These are phyloP conservation scores for Zasmidium cellare DNA, from an alignment of 2,329 filamentous ascomycete genomes.

Conservation along the genomic window DNA sequence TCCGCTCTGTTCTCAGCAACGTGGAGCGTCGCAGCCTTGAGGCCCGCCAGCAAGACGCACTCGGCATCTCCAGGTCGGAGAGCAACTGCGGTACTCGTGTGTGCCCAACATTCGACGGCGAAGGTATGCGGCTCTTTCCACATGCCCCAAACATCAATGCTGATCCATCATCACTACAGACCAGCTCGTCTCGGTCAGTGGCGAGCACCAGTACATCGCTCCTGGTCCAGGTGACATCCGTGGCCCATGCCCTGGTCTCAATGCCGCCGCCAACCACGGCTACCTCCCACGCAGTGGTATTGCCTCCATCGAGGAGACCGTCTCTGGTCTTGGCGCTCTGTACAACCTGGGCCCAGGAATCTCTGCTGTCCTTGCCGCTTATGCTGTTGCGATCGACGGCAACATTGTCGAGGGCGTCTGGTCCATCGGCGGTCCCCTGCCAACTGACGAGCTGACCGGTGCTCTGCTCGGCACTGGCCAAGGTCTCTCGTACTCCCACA, in stretches of 20 bases:
- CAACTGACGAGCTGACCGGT: neutral
- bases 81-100: slow-evolving; percentile 19
- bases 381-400: slow-evolving; percentile 34
- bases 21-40: slow-evolving; percentile 6
- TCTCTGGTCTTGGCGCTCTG: slow-evolving; percentile 24
- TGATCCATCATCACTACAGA: slow-evolving; percentile 6
- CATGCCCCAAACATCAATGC: neutral
- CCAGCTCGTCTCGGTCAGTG: slow-evolving; percentile 19
- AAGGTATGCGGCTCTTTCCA: slow-evolving; percentile 9
- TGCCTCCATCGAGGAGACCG: slow-evolving; percentile 29
- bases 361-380: slow-evolving; percentile 32
- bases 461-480: slow-evolving; percentile 23
- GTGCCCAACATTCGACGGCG: slow-evolving; percentile 19
- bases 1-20: slow-evolving; percentile 13
- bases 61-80: slow-evolving; percentile 19
- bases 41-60: slow-evolving; percentile 17
- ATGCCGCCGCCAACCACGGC: slow-evolving; percentile 22
- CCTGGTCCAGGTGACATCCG: slow-evolving; percentile 20
- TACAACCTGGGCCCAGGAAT: slow-evolving; percentile 32
- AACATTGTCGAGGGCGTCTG: slow-evolving; percentile 27
- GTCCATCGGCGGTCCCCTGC: slow-evolving; percentile 33
- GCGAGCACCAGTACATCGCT: slow-evolving; percentile 17
- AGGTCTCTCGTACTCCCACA: slow-evolving; percentile 32
- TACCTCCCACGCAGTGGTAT: slow-evolving; percentile 34
- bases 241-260: slow-evolving; percentile 13